Percentiles rank a stretch among this genome's conserved stretches.
phyloP scores from a whole-genome alignment of 495 filamentous ascomycete species.

The Sordaria brevicollis region DNA sequence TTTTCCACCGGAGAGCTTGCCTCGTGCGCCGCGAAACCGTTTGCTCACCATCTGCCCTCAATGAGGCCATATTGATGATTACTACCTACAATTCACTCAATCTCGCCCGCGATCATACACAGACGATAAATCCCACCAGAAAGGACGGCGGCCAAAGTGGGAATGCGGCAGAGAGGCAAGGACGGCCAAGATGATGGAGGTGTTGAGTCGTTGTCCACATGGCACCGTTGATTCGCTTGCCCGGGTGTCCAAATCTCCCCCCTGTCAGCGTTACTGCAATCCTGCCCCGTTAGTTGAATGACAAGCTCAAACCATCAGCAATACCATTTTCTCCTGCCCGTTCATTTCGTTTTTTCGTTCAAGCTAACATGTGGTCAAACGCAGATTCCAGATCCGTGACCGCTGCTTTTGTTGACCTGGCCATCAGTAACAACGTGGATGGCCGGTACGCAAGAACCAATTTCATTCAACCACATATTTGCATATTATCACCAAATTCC shows the following conservation, averaged over 20 bases:
- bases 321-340: background rate
- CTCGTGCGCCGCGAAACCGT: background rate
- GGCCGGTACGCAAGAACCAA: background rate
- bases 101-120: background rate
- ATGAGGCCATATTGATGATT: background rate
- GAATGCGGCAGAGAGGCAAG: background rate
- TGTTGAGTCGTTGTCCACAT: background rate
- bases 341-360: background rate
- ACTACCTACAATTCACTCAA: background rate
- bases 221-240: background rate
- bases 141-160: background rate
- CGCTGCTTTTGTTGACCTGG: background rate
- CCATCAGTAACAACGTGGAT: background rate
- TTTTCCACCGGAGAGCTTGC: background rate
- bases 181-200: background rate
- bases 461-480: background rate
- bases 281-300: background rate
- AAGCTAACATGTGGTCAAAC: background rate
- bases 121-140: background rate
- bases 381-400: background rate
- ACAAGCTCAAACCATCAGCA: background rate
- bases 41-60: background rate
- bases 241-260: background rate
- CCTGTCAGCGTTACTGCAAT: background rate
- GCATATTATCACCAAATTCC: background rate